Evolutionary conservation across 345 rosid species (phyloP), one percentile per base, ranked within the genome.

Genomic region (Citrus reticulata): DNA sequence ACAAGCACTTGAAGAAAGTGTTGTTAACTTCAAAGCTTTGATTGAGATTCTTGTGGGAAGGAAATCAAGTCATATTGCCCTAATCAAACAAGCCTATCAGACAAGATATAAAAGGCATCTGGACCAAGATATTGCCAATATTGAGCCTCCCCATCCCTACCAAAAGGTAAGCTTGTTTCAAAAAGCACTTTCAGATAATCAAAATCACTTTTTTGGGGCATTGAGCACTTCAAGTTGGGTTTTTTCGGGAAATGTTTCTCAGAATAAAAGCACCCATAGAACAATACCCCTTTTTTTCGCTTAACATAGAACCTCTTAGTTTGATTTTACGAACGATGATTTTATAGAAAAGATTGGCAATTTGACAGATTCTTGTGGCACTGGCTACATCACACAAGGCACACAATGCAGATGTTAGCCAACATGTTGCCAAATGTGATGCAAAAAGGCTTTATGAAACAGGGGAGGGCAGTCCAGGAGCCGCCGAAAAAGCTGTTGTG

Each of bases 331-430:
- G 39, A 68, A 6, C 19, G 63, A 42, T 32, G 42, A 70, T 8
- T 11, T 32, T 5, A 54, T 22, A 22, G 46, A 57, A 35, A 55
- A 55, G 25, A 35, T 32, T 2, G 37, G 51, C 13, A 68, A 55
- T 39, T 59, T 61, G 16, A 68, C 86, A 92, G 94, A 89, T 90
- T 78, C 84, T 90, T 2, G 83, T 83, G 72, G 97, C 97, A 16
- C 69, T 92, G 65, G 85, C 84, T 7, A 75, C 93, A 55, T 92
- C 94, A 59, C 97, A 92, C 85, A 87, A 86, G 83, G 91, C 93
- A 34, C 93, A 86, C 80, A 77, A 89, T n/a, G 89, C 68, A 17
- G 93, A 92, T 72, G 85, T 83, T 39, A 90, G 92, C 78, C 88
- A 86, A 42, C 92, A 89, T 49, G 37, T 88, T 8, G 90, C 89